phyloP scores from a whole-genome alignment of 768 basidiomycete genomes.

The Psilocybe sp. region DNA sequence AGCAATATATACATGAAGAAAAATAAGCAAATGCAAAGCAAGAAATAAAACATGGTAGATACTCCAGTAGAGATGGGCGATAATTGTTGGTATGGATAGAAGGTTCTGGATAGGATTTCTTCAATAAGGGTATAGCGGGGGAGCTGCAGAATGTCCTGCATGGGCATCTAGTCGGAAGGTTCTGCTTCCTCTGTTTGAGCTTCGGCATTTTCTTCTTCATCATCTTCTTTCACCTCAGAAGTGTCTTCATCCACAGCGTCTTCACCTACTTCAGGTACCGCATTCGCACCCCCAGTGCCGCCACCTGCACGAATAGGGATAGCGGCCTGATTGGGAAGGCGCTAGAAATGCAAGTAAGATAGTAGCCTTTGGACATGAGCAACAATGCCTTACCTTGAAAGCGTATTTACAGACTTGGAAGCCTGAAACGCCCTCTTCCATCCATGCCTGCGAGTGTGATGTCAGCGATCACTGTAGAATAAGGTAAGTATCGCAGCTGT shows the following conservation, averaged over 20 bases:
- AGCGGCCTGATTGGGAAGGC: conserved; percentile 54
- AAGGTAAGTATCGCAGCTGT: not conserved
- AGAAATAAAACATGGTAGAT: no score
- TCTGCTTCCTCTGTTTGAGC: not conserved
- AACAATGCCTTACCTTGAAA: conserved; percentile 56
- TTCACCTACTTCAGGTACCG: conserved; percentile 7
- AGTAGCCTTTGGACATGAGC: not conserved
- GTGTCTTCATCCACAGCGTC: conserved; percentile 11
- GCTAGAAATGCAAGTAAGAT: conserved; percentile 30
- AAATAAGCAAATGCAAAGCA: no score
- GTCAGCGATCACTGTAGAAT: not conserved
- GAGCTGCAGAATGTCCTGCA: no score
- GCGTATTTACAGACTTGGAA: conserved; percentile 84
- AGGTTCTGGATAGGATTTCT: no score
- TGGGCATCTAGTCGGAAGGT: not conserved
- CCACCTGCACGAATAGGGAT: conserved; percentile 33
- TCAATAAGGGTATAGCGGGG: no score
- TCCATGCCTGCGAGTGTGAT: conserved; percentile 54
- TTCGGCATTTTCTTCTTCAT: conserved; percentile 3
- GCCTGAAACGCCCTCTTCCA: conserved; percentile 67
- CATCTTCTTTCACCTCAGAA: conserved; percentile 12
- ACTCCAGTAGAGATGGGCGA: no score
- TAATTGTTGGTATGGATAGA: no score
- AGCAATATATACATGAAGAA: no score
- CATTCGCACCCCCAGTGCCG: conserved; percentile 15